These are phyloP conservation scores for Paramecium sonneborni DNA, from an alignment of 73 alveolate genomes.

Conservation along the genomic window DNA sequence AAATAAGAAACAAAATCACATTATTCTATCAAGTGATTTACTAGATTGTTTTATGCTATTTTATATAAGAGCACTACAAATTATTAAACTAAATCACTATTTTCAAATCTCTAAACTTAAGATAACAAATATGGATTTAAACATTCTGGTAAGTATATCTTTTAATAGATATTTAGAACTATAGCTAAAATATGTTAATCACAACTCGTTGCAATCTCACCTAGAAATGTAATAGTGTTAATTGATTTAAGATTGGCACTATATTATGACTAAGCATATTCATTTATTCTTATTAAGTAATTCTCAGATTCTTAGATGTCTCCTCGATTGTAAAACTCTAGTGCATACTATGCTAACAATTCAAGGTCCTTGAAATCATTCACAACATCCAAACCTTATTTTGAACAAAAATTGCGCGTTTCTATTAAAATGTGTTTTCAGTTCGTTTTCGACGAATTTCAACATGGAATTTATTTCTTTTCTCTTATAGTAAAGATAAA, in stretches of 20 bases:
- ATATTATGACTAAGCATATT: neutral
- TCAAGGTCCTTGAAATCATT: slow-evolving; percentile 16
- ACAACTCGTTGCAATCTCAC: neutral
- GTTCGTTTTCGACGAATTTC: neutral
- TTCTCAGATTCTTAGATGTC: neutral
- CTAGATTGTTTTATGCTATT: neutral
- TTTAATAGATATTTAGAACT: neutral
- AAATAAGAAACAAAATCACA: slow-evolving; percentile 11
- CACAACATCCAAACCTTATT: neutral
- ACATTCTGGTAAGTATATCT: neutral
- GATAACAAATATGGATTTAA: neutral
- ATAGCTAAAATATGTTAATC: neutral
- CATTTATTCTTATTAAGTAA: neutral
- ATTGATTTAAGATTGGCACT: neutral
- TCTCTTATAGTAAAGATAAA: neutral
- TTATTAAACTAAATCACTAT: neutral
- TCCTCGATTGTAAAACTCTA: slow-evolving; percentile 5
- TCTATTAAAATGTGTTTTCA: neutral
- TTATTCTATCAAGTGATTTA: neutral
- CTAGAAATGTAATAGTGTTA: neutral
- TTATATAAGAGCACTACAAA: neutral
- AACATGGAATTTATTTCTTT: neutral
- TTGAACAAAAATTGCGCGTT: neutral
- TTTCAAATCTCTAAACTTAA: neutral
- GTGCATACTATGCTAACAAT: slow-evolving; percentile 1